Base-by-base conservation (phyloP, 352 stramenopile genomes). In the Globisporangium emineosum region DNA sequence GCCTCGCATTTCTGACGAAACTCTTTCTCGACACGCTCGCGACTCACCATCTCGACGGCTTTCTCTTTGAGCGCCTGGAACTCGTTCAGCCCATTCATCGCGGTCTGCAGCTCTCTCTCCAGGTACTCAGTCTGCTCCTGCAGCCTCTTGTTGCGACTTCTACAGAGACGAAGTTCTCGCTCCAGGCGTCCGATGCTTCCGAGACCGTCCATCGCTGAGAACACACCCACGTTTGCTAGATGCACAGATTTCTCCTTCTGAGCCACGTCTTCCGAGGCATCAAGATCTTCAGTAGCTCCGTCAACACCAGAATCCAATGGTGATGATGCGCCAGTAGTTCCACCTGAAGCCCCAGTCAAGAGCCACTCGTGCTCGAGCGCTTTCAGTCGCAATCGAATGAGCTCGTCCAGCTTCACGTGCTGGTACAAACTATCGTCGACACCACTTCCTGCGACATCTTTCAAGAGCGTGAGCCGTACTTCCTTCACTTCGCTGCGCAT, bases 21-120 rank as follows among this genome's bases (percentile, higher is more conserved):
- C 53, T 97, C 92, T 58, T 97, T 97, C 70, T 97, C 89, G 2
- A 86, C 75, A 5, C 89, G 84, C 54, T 95, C 78, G 33, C 90
- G 79, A 29, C 86, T 76, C n/a, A 73, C 75, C 57, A 97, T 71
- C n/a, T 96, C 79, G 0, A 93, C 79, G 10, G 86, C 73, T 49
- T 91, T 83, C 64, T 89, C 81, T 12, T 91, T 92, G 51, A 95
- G 77, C 8, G 56, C 71, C 54, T 92, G 82, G 29, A 89, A 73
- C 25, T 95, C 85, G 29, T 69, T 75, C 12, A 91, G 65, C 0
- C 64, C 75, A 23, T 37, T 69, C 67, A 77, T 71, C 32, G 81
- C 78, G 5, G 65, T 65, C 40, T 86, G 64, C 3, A 93, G 25
- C 57, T 93, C 83, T 6, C 69, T 62, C 47, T 93, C 82, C 0